Conservation (phyloP, 371 early-diverging fungal species). For the Mortierella sp. region DNA sequence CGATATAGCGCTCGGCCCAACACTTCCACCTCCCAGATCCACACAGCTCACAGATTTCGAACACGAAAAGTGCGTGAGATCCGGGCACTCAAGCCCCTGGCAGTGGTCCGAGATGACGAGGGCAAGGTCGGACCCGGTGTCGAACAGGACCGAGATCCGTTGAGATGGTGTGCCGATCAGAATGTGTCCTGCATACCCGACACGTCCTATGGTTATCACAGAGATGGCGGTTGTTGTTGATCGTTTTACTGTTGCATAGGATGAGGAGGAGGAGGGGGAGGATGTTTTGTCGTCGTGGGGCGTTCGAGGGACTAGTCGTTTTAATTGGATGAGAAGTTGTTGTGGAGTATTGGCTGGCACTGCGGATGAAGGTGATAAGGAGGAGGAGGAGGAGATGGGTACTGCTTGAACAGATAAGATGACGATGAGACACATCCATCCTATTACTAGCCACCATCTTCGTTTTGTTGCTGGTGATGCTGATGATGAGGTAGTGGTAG, state of each 20-base stretch:
- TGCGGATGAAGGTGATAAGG: background rate
- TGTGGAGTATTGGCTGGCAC: background rate
- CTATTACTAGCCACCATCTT: background rate
- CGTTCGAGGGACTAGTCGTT: background rate
- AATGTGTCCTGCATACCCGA: constrained; percentile 71
- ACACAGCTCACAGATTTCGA: constrained; percentile 23
- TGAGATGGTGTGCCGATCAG: constrained; percentile 80
- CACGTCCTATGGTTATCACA: constrained; percentile 7
- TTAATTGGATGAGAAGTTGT: constrained; percentile 5
- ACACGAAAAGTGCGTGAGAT: constrained; percentile 25
- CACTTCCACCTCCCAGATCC: constrained; percentile 10
- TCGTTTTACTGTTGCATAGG: background rate
- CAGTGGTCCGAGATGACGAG: constrained; percentile 32
- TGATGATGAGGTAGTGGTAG: background rate
- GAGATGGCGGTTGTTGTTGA: background rate
- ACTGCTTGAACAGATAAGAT: background rate
- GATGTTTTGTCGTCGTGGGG: background rate
- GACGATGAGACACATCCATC: background rate
- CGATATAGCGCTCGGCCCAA: background rate
- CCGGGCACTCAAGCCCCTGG: constrained; percentile 24
- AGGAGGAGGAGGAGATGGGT: background rate
- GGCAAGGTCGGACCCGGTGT: constrained; percentile 36
- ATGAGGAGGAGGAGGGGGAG: background rate
- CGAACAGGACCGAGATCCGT: constrained; percentile 32
- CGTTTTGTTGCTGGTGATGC: background rate